phyloP scores from a whole-genome alignment of 1,284 basidiomycete genomes.

The Sparassis latifolia region DNA sequence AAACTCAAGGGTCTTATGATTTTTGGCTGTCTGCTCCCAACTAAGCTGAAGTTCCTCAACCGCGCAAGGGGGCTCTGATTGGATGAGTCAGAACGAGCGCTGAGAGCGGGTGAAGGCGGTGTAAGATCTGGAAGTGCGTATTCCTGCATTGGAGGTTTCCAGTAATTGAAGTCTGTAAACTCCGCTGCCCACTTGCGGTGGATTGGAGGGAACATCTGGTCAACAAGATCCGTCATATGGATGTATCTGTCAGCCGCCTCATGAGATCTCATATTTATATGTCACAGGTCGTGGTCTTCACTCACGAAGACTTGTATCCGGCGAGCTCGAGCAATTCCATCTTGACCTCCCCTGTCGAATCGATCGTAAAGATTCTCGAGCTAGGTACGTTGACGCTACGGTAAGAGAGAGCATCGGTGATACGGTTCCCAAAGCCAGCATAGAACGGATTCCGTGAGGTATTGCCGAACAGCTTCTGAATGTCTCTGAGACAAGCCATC shows the following conservation, averaged over 20 bases:
- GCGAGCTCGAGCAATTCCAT: constrained; percentile 94
- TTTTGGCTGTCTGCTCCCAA: constrained; percentile 41
- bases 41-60: constrained; percentile 76
- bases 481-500: constrained; percentile 98
- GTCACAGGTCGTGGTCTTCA: constrained; percentile 11
- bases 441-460: constrained; percentile 80
- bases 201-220: constrained; percentile 99
- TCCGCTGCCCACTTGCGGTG: constrained; percentile 83
- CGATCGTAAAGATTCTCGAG: constrained; percentile 96
- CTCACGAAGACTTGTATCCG: constrained; percentile 93
- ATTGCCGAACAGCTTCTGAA: constrained; percentile 86
- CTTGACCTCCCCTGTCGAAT: constrained; percentile 93
- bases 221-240: constrained; percentile 97
- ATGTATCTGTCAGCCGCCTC: constrained; percentile 57
- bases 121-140: constrained; percentile 85
- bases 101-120: constrained; percentile 88
- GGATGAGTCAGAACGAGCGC: constrained; percentile 84
- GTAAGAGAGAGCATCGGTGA: constrained; percentile 97
- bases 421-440: constrained; percentile 97
- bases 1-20: constrained; percentile 24
- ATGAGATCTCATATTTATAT: background rate
- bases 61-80: constrained; percentile 69
- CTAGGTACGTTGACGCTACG: constrained; percentile 93
- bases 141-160: constrained; percentile 78
- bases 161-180: constrained; percentile 97